These are phyloP conservation scores for Monosporascus sp. DNA, from an alignment of 2,329 filamentous ascomycete genomes.

Conservation along the genomic window DNA sequence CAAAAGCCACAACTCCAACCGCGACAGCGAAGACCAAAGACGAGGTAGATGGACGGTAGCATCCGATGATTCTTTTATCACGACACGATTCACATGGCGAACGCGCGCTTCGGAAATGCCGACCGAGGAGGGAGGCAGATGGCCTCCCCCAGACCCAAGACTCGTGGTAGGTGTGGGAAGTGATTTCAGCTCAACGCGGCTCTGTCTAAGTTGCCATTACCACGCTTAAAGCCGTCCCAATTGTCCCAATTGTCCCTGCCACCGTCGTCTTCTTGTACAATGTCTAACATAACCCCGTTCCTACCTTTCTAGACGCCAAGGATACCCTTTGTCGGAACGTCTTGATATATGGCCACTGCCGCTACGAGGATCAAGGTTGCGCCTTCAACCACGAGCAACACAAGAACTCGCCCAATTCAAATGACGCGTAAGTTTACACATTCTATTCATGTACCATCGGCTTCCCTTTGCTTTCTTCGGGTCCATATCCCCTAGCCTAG, in stretches of 20 bases:
- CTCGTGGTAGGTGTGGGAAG: constrained; percentile 24
- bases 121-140: constrained; percentile 27
- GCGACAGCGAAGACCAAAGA: background rate
- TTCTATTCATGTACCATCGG: background rate
- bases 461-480: background rate
- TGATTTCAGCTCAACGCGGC: no score
- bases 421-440: constrained; percentile 24
- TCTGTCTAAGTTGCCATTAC: no score
- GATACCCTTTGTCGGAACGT: constrained; percentile 91
- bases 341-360: constrained; percentile 87
- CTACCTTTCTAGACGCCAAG: constrained; percentile 59
- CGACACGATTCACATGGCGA: constrained; percentile 22
- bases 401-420: constrained; percentile 42
- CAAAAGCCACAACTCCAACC: background rate
- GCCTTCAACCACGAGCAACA: constrained; percentile 81
- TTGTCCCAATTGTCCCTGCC: constrained; percentile 3
- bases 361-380: constrained; percentile 87
- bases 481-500: background rate
- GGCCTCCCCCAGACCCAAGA: constrained; percentile 30
- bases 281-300: background rate
- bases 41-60: background rate
- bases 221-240: no score
- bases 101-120: constrained; percentile 25
- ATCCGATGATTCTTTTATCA: constrained; percentile 3
- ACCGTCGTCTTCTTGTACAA: constrained; percentile 7